phyloP scores from a whole-genome alignment of 768 basidiomycete species.

The Pleurotus giganteus region DNA sequence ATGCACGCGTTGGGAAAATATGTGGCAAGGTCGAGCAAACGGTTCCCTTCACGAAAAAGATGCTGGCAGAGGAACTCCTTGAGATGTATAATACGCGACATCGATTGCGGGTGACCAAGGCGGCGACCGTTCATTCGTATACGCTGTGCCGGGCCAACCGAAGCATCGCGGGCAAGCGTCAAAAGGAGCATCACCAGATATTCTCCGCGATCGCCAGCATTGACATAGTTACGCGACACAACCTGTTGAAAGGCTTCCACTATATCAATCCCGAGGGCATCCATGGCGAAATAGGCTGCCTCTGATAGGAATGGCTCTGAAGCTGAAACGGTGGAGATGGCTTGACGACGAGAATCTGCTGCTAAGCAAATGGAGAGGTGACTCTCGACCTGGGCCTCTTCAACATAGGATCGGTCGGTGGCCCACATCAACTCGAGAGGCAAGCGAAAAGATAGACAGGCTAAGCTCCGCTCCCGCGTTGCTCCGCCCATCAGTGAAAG shows the following conservation, averaged over 20 bases:
- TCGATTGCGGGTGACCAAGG: background rate
- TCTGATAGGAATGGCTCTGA: conserved; percentile 13
- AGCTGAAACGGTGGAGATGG: conserved; percentile 11
- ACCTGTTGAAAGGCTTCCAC: background rate
- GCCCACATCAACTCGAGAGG: conserved; percentile 10
- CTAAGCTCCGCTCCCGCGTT: background rate
- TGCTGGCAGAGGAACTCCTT: conserved; percentile 18
- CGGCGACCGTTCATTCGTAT: background rate
- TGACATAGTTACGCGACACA: conserved; percentile 7
- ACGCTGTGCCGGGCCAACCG: background rate
- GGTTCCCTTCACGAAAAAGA: conserved; percentile 11
- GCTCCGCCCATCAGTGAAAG: background rate
- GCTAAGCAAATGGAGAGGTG: conserved; percentile 12
- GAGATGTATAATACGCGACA: conserved; percentile 7
- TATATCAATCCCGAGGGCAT: conserved; percentile 21
- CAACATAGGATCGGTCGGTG: background rate
- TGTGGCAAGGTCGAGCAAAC: conserved; percentile 4
- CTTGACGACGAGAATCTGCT: conserved; percentile 6
- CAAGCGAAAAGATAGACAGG: conserved; percentile 9
- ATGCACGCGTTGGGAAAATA: conserved; percentile 18
- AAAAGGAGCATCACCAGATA: conserved; percentile 9
- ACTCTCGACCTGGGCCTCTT: conserved; percentile 7
- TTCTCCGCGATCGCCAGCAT: conserved; percentile 11
- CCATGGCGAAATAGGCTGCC: conserved; percentile 20
- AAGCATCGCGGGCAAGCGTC: conserved; percentile 11